Evolutionary conservation across 208 protist genomes (phyloP).

Genomic region (Crithidia sp.): DNA sequence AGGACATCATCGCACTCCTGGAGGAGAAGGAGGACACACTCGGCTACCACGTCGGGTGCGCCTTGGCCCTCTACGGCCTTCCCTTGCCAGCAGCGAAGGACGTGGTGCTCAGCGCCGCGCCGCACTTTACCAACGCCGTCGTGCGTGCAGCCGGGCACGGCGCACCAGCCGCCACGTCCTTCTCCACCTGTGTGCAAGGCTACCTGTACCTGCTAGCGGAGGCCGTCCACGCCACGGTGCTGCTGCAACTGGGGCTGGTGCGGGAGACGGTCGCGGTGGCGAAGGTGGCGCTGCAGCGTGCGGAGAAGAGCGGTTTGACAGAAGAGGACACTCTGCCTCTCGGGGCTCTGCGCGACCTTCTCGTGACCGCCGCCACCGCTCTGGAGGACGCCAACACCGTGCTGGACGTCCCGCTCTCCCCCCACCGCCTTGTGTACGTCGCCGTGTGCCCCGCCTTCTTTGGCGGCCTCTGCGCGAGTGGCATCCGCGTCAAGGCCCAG

Average conservation of each 20-base stretch:
- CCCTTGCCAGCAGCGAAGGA: conserved; percentile 51
- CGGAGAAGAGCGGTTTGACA: conserved; percentile 28
- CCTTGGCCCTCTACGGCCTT: conserved; percentile 59
- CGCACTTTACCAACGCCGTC: background rate
- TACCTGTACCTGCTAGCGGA: conserved; percentile 60
- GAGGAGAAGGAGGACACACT: conserved; percentile 27
- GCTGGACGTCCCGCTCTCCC: conserved; percentile 48
- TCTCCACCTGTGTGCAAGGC: conserved; percentile 1
- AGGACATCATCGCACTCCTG: conserved; percentile 56
- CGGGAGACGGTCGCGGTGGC: conserved; percentile 48
- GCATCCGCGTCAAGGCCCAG: conserved; percentile 42
- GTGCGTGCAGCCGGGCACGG: background rate
- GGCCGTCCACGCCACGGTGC: conserved; percentile 73
- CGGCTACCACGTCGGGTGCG: conserved; percentile 46
- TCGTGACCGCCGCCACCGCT: conserved; percentile 50
- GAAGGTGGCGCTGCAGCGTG: conserved; percentile 20
- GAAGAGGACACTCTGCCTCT: conserved; percentile 21
- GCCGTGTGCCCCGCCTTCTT: conserved; percentile 73
- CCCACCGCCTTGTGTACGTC: conserved; percentile 61
- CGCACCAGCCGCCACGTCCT: background rate
- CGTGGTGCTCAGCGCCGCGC: conserved; percentile 36
- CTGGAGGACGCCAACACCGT: conserved; percentile 70
- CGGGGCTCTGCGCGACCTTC: conserved; percentile 46
- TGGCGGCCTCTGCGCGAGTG: conserved; percentile 55
- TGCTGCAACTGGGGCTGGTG: conserved; percentile 74